Base-by-base conservation (phyloP, 345 rosid species). In the Cardiospermum halicacabum region DNA sequence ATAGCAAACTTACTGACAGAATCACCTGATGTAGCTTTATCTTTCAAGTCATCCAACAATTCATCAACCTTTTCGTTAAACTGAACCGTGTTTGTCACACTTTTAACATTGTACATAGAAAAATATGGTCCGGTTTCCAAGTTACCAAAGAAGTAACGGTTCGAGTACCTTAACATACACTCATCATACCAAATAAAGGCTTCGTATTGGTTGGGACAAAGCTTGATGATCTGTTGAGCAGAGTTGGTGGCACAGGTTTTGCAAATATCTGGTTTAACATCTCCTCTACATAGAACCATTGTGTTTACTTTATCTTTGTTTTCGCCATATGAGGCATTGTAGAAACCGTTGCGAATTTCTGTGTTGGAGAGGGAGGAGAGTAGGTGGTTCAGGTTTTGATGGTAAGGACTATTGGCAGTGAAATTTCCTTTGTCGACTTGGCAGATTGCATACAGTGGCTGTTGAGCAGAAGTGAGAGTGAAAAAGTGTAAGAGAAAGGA, bases 131-230 rank as follows among this genome's bases (percentile, higher is more conserved):
- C 32, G 6, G 3, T 28, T 26, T 75, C 82, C 75, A 55, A 60
- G 4, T 24, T 55, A 28, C 79, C 69, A 21, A 54, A 64, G 50
- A 56, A n/a, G 40, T 51, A 61, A 22, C 65, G 63, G 60, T 74
- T 68, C 2, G 84, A 76, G 68, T 80, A 76, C 37, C 82, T 63
- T 31, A 81, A 53, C 80, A 72, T 75, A 63, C 84, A 81, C 3
- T 58, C 54, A 1, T 78, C 78, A 45, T 68, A 70, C 75, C 83
- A 81, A 3, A 72, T 49, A n/a, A 74, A 11, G 11, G 74, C 80
- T 49, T 81, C 70, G 18, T 75, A 76, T 5, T 30, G 0, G 47
- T 8, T 56, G 1, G 80, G 77, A 67, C 76, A 79, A 0, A 2
- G 42, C n/a, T 45, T 2, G 3, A 54, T 56, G 36, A 81, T 69